Base-by-base conservation (phyloP, 2,329 filamentous ascomycete genomes). In the Aspergillus melleus region DNA sequence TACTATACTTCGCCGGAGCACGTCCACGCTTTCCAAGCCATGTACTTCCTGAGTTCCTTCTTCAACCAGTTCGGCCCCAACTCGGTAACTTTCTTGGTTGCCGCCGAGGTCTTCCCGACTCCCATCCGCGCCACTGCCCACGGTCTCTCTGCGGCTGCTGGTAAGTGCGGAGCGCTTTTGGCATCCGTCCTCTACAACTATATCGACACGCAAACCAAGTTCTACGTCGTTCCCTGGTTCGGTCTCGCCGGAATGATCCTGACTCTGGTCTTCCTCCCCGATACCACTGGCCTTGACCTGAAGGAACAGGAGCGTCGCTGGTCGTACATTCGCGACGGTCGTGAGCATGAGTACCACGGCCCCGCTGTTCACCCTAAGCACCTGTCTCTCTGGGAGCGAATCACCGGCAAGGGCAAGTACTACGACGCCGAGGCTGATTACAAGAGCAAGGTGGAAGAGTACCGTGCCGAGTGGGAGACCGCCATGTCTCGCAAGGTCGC, bases 61-160 rank as follows among this genome's bases (percentile, higher is more conserved):
- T 98, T 98, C 88, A 97, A 97, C 84, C 94, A 98, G 76, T 98
- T 98, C 72, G 94, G 94, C 12, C 94, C 94, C 77, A 98, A 98
- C 84, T 89, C 88, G 51, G 92, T 97, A 70, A 96, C 93, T 63
- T 98, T 98, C 90, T 86, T 98, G 67, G 91, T 96, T 39, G 94
- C 94, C 49, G 94, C 92, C 49, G 94, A 98, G 76, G 92, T 96
- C n/a, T 98, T 91, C 84, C 94, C 94, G 10, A 96, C 93, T 0
- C 91, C 93, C 10, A 88, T 98, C 68, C 92, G 94, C 70, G 94
- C 94, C 66, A 92, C 91, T 19, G 94, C 94, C 54, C 94, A 98
- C 82, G 94, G 94, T 59, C 91, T 97, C 79, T 92, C 91, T n/a
- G 94, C 94, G 64, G 94, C 92, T 59, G 83, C 90, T 57, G 94